Evolutionary conservation across 1,284 basidiomycete genomes (phyloP).

Genomic region (Hortiboletus rubellus): DNA sequence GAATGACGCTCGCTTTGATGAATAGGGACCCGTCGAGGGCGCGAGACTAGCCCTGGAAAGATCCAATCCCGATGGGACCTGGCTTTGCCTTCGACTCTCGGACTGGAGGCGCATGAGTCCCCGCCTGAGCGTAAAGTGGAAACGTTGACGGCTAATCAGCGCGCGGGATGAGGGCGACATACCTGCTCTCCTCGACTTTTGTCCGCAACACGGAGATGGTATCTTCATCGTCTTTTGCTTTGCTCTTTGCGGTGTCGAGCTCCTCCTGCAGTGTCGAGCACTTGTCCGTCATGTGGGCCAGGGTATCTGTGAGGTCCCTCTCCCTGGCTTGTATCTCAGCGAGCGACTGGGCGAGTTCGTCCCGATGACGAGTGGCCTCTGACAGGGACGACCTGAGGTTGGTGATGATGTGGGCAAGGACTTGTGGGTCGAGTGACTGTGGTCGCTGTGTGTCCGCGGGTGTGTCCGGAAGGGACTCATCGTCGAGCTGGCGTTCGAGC

Average conservation of each 20-base stretch:
- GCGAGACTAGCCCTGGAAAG: slow-evolving; percentile 48
- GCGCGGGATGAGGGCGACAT: slow-evolving; percentile 21
- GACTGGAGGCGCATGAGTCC: slow-evolving; percentile 90
- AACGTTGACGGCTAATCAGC: neutral
- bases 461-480: slow-evolving; percentile 54
- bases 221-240: slow-evolving; percentile 77
- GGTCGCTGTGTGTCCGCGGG: slow-evolving; percentile 37
- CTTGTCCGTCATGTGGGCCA: slow-evolving; percentile 64
- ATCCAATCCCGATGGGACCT: slow-evolving; percentile 53
- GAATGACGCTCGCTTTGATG: slow-evolving; percentile 71
- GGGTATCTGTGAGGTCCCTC: slow-evolving; percentile 57
- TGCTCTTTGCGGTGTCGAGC: slow-evolving; percentile 56
- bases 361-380: slow-evolving; percentile 65
- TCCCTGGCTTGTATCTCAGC: slow-evolving; percentile 53
- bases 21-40: slow-evolving; percentile 43
- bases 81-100: slow-evolving; percentile 70
- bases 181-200: slow-evolving; percentile 92
- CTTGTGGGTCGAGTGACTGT: slow-evolving; percentile 67
- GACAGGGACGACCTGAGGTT: slow-evolving; percentile 62
- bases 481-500: slow-evolving; percentile 70
- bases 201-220: slow-evolving; percentile 76
- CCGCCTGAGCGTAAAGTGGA: slow-evolving; percentile 46
- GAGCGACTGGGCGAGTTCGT: slow-evolving; percentile 56
- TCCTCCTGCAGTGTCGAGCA: slow-evolving; percentile 61
- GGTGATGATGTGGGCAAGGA: slow-evolving; percentile 71